A percentile compares a stretch with the other conserved stretches of the same genome.
These are phyloP conservation scores for Eimeria falciformis DNA, from an alignment of 169 alveolate genomes.

Conservation along the genomic window DNA sequence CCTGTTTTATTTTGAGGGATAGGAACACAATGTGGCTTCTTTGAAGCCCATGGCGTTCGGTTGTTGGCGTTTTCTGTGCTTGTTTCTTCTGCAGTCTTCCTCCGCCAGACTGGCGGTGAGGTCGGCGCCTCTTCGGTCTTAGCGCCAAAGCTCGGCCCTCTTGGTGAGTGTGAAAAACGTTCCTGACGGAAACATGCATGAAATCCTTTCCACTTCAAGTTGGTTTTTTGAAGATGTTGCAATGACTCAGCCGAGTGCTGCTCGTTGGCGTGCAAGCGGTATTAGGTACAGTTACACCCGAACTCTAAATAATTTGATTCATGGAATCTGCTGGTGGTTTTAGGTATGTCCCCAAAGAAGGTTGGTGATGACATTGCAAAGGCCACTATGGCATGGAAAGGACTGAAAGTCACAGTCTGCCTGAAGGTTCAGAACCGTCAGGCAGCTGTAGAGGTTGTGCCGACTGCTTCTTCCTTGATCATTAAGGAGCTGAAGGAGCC, in stretches of 20 bases:
- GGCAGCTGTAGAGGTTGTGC: conserved; percentile 95
- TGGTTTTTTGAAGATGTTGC: too few species aligned
- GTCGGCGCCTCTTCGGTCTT: conserved; percentile 98
- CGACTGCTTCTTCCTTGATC: conserved; percentile 96
- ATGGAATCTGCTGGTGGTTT: too few species aligned
- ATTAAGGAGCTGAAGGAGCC: conserved; percentile 97
- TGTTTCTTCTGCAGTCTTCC: conserved; percentile 87
- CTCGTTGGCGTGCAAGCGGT: too few species aligned
- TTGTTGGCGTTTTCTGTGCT: neutral
- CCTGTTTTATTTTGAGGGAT: neutral
- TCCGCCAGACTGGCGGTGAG: conserved; percentile 98
- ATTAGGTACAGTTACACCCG: too few species aligned
- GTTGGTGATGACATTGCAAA: conserved; percentile 98
- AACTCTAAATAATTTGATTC: too few species aligned
- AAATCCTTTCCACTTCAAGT: too few species aligned
- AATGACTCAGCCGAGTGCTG: too few species aligned
- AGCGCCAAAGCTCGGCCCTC: conserved; percentile 99
- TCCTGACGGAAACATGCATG: too few species aligned
- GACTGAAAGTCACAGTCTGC: conserved; percentile 92
- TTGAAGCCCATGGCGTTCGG: neutral
- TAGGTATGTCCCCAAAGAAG: conserved; percentile 88
- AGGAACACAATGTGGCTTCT: neutral
- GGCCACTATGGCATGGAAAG: conserved; percentile 97
- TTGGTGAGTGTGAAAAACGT: conserved; percentile 84
- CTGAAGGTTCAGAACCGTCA: conserved; percentile 89